Conservation (phyloP, 495 filamentous ascomycete species). For the Delitschia confertaspora region DNA sequence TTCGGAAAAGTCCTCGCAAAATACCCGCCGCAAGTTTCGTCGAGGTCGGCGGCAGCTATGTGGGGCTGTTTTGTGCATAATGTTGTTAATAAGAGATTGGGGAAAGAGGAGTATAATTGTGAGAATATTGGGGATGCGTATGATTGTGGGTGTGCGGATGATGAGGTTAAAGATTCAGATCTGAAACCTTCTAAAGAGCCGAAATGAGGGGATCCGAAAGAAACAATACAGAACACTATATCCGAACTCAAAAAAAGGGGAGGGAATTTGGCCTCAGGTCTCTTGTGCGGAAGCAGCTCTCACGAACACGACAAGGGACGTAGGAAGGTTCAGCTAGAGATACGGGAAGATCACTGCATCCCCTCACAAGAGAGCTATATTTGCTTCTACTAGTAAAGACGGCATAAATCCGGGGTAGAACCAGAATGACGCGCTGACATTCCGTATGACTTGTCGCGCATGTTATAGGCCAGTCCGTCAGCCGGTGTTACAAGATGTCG, state of each 20-base stretch:
- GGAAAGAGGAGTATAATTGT: conserved; percentile 81
- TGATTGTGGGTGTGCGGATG: conserved; percentile 89
- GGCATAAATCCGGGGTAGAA: no score
- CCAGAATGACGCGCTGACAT: no score
- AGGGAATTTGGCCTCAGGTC: no score
- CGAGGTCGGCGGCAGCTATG: conserved; percentile 69
- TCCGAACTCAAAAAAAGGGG: no score
- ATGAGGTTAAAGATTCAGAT: conserved; percentile 43
- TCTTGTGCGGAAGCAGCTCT: no score
- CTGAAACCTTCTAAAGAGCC: conserved; percentile 12
- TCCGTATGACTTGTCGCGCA: conserved; percentile 17
- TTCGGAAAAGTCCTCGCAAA: conserved; percentile 73
- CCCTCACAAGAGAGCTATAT: no score
- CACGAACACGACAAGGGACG: no score
- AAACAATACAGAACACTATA: no score
- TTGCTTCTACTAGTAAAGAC: no score
- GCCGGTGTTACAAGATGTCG: no score
- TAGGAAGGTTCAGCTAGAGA: no score
- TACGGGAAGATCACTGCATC: no score
- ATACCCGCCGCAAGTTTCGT: conserved; percentile 86
- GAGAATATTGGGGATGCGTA: conserved; percentile 84
- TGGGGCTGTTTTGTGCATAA: conserved; percentile 97
- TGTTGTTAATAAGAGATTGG: conserved; percentile 77
- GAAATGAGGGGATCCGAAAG: conserved; percentile 25
- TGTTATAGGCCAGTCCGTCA: conserved; percentile 3